Base-by-base conservation (phyloP, 1,139 yeast species). In the Pichia norvegensis region DNA sequence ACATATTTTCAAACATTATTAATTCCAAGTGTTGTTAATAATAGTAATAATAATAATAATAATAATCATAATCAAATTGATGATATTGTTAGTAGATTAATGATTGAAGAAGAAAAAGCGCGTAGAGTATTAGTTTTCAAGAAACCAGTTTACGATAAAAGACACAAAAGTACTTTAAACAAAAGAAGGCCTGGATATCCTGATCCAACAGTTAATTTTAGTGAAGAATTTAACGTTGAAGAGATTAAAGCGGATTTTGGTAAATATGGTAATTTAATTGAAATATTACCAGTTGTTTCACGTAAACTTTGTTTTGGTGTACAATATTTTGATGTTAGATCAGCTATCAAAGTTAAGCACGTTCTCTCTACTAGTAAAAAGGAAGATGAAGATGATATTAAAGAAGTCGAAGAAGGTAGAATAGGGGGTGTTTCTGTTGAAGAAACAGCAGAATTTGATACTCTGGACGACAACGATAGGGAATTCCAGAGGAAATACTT, bases 251-350 rank as follows among this genome's bases (percentile, higher is more conserved):
- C 58, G 16, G 86, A 82, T 55, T 81, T 86, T 57, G 63, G 64
- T 7, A 59, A 56, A 22, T 79, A 72, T 62, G 95, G 95, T 0
- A 68, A 69, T 2, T 69, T 86, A 1, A 61, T 82, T n/a, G 85
- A 81, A 36, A 63, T 83, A 8, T 66, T 75, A 2, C 86, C 95
- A 1, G 73, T 83, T 22, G 70, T 85, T n/a, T 80, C 90, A 2
- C 68, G 79, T 42, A 79, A 74, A 52, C 63, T 83, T 31, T 74
- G 87, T 45, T 70, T 85, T 50, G 70, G 81, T 14, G 66, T 86
- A 25, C 81, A 79, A 46, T 86, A 71, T 61, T 72, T 72, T 38
- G 84, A 83, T 56, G 74, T 83, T 7, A 61, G 74, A 41, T 67
- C 81, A 17, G 87, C 95, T 0, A 76, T 85, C 27, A 58, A 62